Percentiles rank a stretch among this genome's conserved stretches.
These are phyloP conservation scores for Aspergillus fumigatiaffinis DNA, from an alignment of 2,329 filamentous ascomycete species.

Conservation along the genomic window DNA sequence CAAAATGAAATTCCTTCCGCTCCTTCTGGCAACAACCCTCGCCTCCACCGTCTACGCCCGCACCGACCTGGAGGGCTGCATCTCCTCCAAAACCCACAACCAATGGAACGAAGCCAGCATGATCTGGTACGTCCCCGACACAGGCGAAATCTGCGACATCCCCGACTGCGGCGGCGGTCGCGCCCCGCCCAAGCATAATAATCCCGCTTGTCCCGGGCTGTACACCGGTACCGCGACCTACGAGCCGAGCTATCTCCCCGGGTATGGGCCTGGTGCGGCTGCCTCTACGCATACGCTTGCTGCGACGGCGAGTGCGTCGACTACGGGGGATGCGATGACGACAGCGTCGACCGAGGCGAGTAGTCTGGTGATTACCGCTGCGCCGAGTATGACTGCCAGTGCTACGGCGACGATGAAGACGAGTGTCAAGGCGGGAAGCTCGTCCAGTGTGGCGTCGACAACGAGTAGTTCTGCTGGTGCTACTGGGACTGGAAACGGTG, in stretches of 20 bases:
- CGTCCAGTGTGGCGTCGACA: neutral
- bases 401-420: neutral
- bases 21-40: constrained; percentile 17
- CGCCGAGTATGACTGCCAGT: neutral
- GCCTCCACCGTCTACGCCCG: constrained; percentile 15
- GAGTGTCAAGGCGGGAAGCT: neutral
- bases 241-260: constrained; percentile 20
- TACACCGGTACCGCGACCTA: constrained; percentile 23
- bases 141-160: constrained; percentile 60
- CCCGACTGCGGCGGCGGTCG: constrained; percentile 66
- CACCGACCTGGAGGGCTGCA: constrained; percentile 23
- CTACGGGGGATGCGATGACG: neutral
- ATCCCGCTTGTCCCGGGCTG: constrained; percentile 52
- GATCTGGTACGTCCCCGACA: constrained; percentile 58
- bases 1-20: constrained; percentile 20
- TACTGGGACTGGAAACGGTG: constrained; percentile 9
- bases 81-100: constrained; percentile 22
- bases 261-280: constrained; percentile 19
- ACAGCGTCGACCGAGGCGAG: neutral
- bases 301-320: neutral
- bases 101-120: constrained; percentile 24
- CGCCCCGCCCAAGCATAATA: constrained; percentile 60
- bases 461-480: neutral
- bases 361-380: neutral
- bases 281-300: constrained; percentile 2